phyloP scores from a whole-genome alignment of 1,284 basidiomycete species.

The Cystobasidium slooffiae region DNA sequence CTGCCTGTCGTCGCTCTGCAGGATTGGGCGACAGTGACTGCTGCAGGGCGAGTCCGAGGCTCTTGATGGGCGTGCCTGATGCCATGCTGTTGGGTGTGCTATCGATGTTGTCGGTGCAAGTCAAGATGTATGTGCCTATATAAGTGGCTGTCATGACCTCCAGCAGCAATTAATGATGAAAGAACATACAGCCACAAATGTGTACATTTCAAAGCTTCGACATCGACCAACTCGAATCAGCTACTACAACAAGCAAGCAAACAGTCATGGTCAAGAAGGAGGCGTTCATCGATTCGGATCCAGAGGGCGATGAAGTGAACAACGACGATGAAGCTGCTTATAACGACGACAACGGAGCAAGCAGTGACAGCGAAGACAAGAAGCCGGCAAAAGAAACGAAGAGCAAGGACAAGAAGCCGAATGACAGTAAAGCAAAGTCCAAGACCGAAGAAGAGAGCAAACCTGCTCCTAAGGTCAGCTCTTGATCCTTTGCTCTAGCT shows the following conservation, averaged over 20 bases:
- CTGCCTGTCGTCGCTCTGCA: conserved; percentile 70
- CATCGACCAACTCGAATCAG: neutral
- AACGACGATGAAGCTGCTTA: conserved; percentile 8
- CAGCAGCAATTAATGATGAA: too few relatives aligned
- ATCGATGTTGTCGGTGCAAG: conserved; percentile 1
- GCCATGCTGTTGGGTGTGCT: neutral
- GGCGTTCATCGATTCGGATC: conserved; percentile 26
- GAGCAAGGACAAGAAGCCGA: neutral
- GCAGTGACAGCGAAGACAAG: conserved; percentile 8
- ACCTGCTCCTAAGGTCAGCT: conserved; percentile 30
- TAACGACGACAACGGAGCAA: conserved; percentile 5
- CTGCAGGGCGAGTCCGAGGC: conserved; percentile 32
- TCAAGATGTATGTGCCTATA: neutral
- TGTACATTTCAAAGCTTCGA: neutral
- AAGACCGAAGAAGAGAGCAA: conserved; percentile 5
- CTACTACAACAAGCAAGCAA: neutral
- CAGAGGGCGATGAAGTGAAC: conserved; percentile 3
- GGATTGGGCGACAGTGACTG: conserved; percentile 38
- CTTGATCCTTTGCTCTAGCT: too few relatives aligned
- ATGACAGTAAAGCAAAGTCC: conserved; percentile 4
- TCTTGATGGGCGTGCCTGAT: conserved; percentile 20
- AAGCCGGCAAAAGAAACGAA: conserved; percentile 14
- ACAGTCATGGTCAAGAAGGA: conserved; percentile 12
- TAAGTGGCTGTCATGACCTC: too few relatives aligned
- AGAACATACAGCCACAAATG: neutral